A percentile compares a stretch with the other conserved stretches of the same genome.
phyloP scores from a whole-genome alignment of 257 asterid genomes.

The Solanum okadae region DNA sequence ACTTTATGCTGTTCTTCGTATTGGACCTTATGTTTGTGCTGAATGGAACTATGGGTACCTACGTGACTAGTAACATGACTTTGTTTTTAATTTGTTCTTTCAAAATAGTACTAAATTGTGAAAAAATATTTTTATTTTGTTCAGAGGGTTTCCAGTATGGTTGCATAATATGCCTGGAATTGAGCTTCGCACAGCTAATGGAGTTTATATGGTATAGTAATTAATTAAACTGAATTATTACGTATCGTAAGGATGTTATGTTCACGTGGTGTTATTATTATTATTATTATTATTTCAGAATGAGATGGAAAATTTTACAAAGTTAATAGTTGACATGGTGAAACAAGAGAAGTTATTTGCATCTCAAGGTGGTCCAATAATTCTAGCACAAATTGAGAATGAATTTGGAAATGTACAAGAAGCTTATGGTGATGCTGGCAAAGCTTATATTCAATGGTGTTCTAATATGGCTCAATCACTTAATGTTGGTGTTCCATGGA shows the following conservation, averaged over 20 bases:
- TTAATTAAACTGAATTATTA: not conserved
- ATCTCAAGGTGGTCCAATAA: conserved; percentile 87
- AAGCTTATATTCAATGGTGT: conserved; percentile 58
- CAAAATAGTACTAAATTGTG: too few species aligned
- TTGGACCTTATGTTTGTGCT: conserved; percentile 85
- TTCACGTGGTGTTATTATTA: not conserved
- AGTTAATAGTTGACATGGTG: conserved; percentile 52
- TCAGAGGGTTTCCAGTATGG: conserved; percentile 81
- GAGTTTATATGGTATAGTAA: conserved; percentile 38
- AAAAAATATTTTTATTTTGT: not conserved
- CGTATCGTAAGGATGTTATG: not conserved
- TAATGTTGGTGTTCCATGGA: conserved; percentile 72
- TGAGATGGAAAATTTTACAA: conserved; percentile 68
- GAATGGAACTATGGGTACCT: conserved; percentile 85
- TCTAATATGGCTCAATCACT: conserved; percentile 50
- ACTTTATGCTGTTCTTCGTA: conserved; percentile 55
- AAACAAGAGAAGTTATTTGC: conserved; percentile 67
- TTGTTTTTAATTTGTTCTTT: too few species aligned
- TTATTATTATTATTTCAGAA: conserved; percentile 18
- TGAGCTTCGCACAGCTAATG: conserved; percentile 49
- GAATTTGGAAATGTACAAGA: conserved; percentile 63
- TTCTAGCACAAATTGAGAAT: conserved; percentile 74
- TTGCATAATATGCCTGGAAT: conserved; percentile 48
- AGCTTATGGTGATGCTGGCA: conserved; percentile 59
- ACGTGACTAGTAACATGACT: not conserved